Percentiles rank a stretch among this genome's conserved stretches.
Conservation (phyloP, 768 basidiomycete genomes). For the Phlegmacium glaucopus region DNA sequence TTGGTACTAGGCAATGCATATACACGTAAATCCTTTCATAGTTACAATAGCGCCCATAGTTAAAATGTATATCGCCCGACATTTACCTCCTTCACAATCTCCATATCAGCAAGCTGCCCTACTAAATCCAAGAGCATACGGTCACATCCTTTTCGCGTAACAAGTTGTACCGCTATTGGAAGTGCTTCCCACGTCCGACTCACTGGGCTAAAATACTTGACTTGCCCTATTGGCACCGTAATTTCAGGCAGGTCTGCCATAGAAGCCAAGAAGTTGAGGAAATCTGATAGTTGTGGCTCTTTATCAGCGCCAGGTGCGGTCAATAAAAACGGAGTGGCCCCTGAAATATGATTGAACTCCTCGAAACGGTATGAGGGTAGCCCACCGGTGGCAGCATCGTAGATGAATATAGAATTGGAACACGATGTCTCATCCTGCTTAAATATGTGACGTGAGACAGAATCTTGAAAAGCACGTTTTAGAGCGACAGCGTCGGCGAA, state of each 20-base stretch:
- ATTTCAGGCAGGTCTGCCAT: conserved; percentile 36
- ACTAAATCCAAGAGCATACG: conserved; percentile 30
- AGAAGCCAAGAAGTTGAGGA: conserved; percentile 32
- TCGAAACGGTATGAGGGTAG: conserved; percentile 32
- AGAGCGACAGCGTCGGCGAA: conserved; percentile 23
- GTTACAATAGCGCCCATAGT: neutral
- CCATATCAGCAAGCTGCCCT: conserved; percentile 22
- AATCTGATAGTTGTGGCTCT: conserved; percentile 19
- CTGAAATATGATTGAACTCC: conserved; percentile 29
- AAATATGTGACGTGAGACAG: conserved; percentile 23
- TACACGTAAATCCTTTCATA: neutral
- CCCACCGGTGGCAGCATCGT: conserved; percentile 33
- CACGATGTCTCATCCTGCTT: conserved; percentile 27
- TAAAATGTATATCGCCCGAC: conserved; percentile 17
- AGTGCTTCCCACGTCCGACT: conserved; percentile 30
- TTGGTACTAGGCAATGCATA: neutral
- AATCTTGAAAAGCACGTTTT: conserved; percentile 23
- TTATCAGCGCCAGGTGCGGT: conserved; percentile 11
- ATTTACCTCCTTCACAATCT: conserved; percentile 20
- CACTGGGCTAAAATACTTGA: conserved; percentile 30
- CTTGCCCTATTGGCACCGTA: conserved; percentile 35
- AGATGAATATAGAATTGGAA: conserved; percentile 34
- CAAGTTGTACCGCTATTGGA: conserved; percentile 35
- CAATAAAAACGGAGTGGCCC: conserved; percentile 25
- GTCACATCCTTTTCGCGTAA: conserved; percentile 33